A percentile compares a stretch with the other conserved stretches of the same genome.
Conservation (phyloP, 352 stramenopile species). For the Globisporangium megalacanthum region DNA sequence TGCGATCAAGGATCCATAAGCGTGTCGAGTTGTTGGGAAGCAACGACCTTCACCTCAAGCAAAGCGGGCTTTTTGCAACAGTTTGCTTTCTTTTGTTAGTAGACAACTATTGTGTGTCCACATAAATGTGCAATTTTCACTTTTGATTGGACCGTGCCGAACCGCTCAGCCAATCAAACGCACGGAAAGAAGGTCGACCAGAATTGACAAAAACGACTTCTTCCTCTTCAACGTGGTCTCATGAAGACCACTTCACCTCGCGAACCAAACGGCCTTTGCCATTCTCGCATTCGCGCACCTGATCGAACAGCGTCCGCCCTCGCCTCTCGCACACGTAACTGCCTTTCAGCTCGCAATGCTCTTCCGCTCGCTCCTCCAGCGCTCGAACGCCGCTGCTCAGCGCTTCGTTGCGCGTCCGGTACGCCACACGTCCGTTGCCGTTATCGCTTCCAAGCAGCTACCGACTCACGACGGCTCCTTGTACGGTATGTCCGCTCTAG, state of each 20-base stretch:
- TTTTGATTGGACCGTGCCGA: background rate
- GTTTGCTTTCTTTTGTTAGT: too few species aligned
- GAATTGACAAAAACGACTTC: too few species aligned
- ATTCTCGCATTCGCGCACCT: conserved; percentile 6
- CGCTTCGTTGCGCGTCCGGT: conserved; percentile 2
- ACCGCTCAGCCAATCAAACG: background rate
- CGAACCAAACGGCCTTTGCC: background rate
- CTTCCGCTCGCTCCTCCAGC: conserved; percentile 10
- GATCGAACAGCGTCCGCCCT: background rate
- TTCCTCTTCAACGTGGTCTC: too few species aligned
- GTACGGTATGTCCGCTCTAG: background rate
- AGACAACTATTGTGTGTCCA: too few species aligned
- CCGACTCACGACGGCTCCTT: background rate
- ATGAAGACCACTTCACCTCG: too few species aligned
- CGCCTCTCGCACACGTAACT: background rate
- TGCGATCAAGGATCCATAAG: too few species aligned
- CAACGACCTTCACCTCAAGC: too few species aligned
- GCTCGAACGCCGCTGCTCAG: conserved; percentile 1
- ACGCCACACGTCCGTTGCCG: background rate
- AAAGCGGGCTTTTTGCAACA: too few species aligned
- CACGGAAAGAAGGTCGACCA: background rate
- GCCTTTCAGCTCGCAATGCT: conserved; percentile 1
- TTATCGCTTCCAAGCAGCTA: background rate
- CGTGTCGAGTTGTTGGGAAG: too few species aligned
- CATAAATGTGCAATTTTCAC: background rate